phyloP scores from a whole-genome alignment of 2,329 filamentous ascomycete species.

The Venturiaceae sp. region DNA sequence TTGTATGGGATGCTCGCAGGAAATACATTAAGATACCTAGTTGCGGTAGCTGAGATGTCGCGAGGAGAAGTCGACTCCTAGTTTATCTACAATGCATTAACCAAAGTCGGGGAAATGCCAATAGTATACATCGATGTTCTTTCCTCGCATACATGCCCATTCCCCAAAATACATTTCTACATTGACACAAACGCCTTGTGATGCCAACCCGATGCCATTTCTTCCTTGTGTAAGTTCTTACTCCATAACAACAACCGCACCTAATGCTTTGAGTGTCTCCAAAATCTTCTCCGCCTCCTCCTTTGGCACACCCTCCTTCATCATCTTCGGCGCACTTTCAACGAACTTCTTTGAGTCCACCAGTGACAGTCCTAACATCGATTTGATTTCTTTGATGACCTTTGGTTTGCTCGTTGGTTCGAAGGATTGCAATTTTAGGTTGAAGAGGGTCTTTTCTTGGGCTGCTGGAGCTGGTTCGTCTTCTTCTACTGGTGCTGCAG shows the following conservation, averaged over 20 bases:
- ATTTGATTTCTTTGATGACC: conserved; percentile 99
- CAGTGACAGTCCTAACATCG: conserved; percentile 83
- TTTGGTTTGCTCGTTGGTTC: conserved; percentile 89
- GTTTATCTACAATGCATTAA: neutral
- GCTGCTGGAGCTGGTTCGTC: conserved; percentile 81
- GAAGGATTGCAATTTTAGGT: conserved; percentile 84
- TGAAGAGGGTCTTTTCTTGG: conserved; percentile 95
- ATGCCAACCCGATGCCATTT: neutral
- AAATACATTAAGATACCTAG: no score
- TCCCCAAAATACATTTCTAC: neutral
- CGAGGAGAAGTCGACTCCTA: no score
- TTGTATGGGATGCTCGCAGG: no score
- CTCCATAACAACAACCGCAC: conserved; percentile 84
- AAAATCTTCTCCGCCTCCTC: conserved; percentile 99
- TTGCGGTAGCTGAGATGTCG: no score
- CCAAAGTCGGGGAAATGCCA: neutral
- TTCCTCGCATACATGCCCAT: neutral
- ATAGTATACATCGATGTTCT: neutral
- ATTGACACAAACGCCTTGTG: neutral
- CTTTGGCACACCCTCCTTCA: conserved; percentile 99
- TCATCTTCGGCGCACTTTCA: conserved; percentile 91
- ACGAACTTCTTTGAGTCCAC: conserved; percentile 99
- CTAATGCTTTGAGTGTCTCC: conserved; percentile 84
- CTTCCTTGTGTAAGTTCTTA: conserved; percentile 35
- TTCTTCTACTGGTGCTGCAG: conserved; percentile 60